Evolutionary conservation across 208 protist genomes (phyloP), one percentile per base, ranked within the genome.

Genomic region (Vickermania spadyakhi): DNA sequence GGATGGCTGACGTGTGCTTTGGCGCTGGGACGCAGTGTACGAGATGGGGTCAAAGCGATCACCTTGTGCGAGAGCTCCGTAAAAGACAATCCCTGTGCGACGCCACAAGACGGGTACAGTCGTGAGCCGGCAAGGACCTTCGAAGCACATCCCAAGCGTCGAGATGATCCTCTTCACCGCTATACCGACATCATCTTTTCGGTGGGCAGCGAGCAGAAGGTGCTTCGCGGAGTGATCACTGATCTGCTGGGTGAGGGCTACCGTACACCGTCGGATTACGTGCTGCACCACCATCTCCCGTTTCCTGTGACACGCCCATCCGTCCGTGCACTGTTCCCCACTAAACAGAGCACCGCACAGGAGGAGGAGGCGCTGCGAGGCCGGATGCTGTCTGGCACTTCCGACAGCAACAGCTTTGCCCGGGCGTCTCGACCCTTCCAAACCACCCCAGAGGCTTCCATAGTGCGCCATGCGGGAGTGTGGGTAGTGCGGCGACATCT

Each of bases 1-100:
- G 77, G 73, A 18, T 90, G 83, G 84, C 72, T 94, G 68, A 70
- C 65, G n/a, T 64, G 70, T 7, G 59, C 69, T 23, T 55, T 90
- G 52, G 60, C 69, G n/a, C 61, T 89, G 5, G 76, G 66, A 64
- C 67, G 71, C 49, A 66, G 73, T 50, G 58, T 66, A 2, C 60
- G 61, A 11, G 62, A 72, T 23, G 77, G 73, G 14, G 67, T 49
- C 21, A 52, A 60, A 22, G 58, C 77, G n/a, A 62, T 72, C 7
- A 3, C 60, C 36, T 56, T 49, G 41, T 49, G 11, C 13, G 41
- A 11, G 41, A 69, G 68, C 21, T 30, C 27, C n/a, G 52, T 29
- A 7, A 18, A 7, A n/a, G 36, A 45, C 36, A 18, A 45, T n/a
- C 11, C 11, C 11, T n/a, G 18, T n/a, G 64, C 52, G 11, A 64